These are phyloP conservation scores for Oenanthe javanica DNA, from an alignment of 140 eudicot species.

Conservation along the genomic window DNA sequence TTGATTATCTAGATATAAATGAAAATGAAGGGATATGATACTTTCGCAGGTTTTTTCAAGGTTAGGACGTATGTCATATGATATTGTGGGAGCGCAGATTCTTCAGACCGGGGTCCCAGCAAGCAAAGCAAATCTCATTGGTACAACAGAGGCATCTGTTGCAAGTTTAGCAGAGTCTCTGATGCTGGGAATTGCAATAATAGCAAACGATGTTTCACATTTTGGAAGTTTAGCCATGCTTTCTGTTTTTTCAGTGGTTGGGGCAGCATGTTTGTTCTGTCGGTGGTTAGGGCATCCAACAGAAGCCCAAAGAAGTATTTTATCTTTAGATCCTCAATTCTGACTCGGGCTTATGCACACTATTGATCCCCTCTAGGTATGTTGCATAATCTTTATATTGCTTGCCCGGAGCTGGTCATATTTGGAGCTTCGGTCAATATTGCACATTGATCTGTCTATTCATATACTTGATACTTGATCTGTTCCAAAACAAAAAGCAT, in stretches of 20 bases:
- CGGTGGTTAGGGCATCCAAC: slow-evolving; percentile 75
- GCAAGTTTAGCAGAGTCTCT: slow-evolving; percentile 94
- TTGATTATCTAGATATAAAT: not conserved
- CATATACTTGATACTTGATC: not conserved
- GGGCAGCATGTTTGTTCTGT: slow-evolving; percentile 84
- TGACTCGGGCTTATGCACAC: slow-evolving; percentile 27
- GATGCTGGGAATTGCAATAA: slow-evolving; percentile 82
- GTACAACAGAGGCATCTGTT: slow-evolving; percentile 88
- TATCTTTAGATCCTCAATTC: slow-evolving; percentile 38
- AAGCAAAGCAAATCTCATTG: slow-evolving; percentile 94
- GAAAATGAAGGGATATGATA: not conserved
- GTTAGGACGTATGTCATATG: slow-evolving; percentile 95
- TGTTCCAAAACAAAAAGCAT: not conserved
- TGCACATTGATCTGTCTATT: not conserved
- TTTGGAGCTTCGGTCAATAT: not conserved
- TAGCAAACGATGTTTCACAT: slow-evolving; percentile 85
- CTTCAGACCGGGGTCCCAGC: slow-evolving; percentile 95
- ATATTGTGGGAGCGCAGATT: slow-evolving; percentile 88
- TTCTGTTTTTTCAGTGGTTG: slow-evolving; percentile 83
- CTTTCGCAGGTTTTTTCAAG: slow-evolving; percentile 73
- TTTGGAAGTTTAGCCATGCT: slow-evolving; percentile 81
- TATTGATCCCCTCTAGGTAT: not conserved
- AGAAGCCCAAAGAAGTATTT: slow-evolving; percentile 62
- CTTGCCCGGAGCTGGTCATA: not conserved
- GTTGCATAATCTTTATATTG: not conserved